These are phyloP conservation scores for Emericellopsis atlantica DNA, from an alignment of 2,329 filamentous ascomycete species.

Conservation along the genomic window DNA sequence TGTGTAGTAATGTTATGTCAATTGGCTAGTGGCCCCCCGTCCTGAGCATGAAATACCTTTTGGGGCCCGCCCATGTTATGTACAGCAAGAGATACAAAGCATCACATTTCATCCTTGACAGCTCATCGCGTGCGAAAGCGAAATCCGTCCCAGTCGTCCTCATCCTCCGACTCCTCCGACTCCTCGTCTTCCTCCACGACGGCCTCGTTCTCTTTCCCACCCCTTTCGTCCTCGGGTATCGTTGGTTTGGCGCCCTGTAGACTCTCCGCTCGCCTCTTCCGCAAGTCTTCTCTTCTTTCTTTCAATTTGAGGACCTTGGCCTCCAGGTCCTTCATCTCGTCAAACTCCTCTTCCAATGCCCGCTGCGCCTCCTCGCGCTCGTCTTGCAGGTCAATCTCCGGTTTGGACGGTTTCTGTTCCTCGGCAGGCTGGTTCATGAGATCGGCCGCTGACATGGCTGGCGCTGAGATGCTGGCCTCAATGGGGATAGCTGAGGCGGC, in stretches of 20 bases:
- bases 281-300: slow-evolving; percentile 57
- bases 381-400: slow-evolving; percentile 44
- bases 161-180: slow-evolving; percentile 32
- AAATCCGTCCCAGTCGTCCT: slow-evolving; percentile 49
- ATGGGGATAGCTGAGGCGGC: slow-evolving; percentile 32
- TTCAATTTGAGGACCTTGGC: slow-evolving; percentile 56
- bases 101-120: not conserved
- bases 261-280: slow-evolving; percentile 20
- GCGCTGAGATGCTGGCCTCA: slow-evolving; percentile 54
- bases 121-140: slow-evolving; percentile 21
- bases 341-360: slow-evolving; percentile 64
- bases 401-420: slow-evolving; percentile 37
- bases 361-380: slow-evolving; percentile 66
- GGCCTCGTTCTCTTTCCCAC: slow-evolving; percentile 16
- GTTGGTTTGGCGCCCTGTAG: not conserved
- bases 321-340: slow-evolving; percentile 72
- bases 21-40: not conserved
- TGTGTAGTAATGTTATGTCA: not conserved
- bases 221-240: slow-evolving; percentile 1
- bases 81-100: not conserved
- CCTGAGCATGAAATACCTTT: no score
- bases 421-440: slow-evolving; percentile 23
- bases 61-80: no score
- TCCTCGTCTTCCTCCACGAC: slow-evolving; percentile 20
- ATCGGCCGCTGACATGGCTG: slow-evolving; percentile 52